These are phyloP conservation scores for Cyanodermella asteris DNA, from an alignment of 2,329 filamentous ascomycete genomes.

Conservation along the genomic window DNA sequence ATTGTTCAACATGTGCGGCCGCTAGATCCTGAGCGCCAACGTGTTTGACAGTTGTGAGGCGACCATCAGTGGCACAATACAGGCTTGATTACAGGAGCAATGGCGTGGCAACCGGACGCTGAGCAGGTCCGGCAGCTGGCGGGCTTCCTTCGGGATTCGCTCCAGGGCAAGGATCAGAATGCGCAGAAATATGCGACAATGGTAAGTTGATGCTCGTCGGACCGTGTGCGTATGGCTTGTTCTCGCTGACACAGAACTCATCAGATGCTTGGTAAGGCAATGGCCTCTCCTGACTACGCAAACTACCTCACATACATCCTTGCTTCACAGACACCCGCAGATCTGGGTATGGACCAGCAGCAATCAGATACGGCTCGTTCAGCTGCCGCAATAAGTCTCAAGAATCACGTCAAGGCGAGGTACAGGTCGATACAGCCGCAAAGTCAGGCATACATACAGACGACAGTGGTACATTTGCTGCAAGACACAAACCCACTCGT, in stretches of 20 bases:
- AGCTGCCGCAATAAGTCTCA: constrained; percentile 83
- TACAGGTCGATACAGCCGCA: constrained; percentile 55
- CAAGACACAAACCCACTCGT: constrained; percentile 68
- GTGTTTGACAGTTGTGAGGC: too few species aligned
- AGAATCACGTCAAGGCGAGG: constrained; percentile 64
- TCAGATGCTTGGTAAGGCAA: constrained; percentile 85
- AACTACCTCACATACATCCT: constrained; percentile 92
- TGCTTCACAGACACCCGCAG: constrained; percentile 41
- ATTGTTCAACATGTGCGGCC: too few species aligned
- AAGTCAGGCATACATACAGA: constrained; percentile 57
- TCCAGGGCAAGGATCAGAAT: constrained; percentile 59
- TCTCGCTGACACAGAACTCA: neutral
- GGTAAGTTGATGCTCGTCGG: constrained; percentile 47
- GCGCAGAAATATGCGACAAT: constrained; percentile 70
- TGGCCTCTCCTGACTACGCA: constrained; percentile 74
- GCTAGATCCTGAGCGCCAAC: too few species aligned
- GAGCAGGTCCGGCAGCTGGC: constrained; percentile 79
- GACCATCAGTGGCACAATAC: too few species aligned
- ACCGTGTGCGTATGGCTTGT: neutral
- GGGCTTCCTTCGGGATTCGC: constrained; percentile 72
- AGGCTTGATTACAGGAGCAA: too few species aligned
- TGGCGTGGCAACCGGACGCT: constrained; percentile 83
- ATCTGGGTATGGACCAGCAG: constrained; percentile 34
- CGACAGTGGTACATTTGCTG: constrained; percentile 54
- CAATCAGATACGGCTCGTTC: constrained; percentile 47